Conservation (phyloP, 2,329 filamentous ascomycete genomes). For the Talaromyces amestolkiae region DNA sequence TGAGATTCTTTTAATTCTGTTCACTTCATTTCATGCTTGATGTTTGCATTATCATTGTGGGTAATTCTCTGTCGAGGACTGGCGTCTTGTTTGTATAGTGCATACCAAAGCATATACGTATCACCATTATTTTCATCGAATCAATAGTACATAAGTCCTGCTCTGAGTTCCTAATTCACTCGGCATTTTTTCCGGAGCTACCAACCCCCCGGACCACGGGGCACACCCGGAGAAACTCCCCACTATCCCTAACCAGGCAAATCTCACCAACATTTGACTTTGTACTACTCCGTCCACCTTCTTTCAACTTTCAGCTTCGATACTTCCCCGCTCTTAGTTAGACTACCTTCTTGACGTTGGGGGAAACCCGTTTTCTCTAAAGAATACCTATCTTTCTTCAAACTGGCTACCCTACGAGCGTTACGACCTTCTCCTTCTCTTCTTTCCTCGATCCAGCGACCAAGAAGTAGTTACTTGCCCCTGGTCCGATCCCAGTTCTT, state of each 20-base stretch:
- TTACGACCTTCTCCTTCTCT: slow-evolving; percentile 3
- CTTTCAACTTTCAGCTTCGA: neutral
- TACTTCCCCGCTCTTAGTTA: neutral
- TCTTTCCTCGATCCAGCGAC: neutral
- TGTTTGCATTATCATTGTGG: neutral
- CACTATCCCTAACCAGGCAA: neutral
- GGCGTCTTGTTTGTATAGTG: neutral
- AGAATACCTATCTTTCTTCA: neutral
- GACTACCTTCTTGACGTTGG: neutral
- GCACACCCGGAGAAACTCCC: neutral
- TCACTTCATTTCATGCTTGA: neutral
- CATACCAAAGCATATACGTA: neutral
- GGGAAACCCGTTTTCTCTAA: neutral
- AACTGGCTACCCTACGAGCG: slow-evolving; percentile 15
- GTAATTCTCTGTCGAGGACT: neutral
- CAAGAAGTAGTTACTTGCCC: neutral
- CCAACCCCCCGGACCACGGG: neutral
- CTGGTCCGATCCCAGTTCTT: neutral
- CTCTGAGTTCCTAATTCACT: neutral
- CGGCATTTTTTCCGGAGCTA: neutral
- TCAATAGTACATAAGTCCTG: neutral
- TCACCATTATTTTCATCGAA: no score
- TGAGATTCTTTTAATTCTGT: neutral
- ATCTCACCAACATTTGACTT: neutral
- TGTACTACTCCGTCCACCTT: neutral